A percentile compares a stretch with the other conserved stretches of the same genome.
phyloP scores from a whole-genome alignment of 176 grass and related monocot species.

The Poa annua region DNA sequence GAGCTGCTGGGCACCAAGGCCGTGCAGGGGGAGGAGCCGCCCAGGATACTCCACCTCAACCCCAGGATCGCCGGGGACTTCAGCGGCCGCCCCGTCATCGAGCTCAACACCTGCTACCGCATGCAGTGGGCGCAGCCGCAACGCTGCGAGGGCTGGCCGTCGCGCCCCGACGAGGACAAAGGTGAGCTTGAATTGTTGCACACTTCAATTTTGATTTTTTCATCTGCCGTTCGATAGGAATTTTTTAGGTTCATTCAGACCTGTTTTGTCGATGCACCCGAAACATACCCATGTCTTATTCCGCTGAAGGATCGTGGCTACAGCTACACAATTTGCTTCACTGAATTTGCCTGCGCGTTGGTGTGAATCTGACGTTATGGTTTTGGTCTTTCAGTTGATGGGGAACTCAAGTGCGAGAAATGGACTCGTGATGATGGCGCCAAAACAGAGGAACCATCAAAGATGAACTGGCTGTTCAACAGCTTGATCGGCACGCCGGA shows the following conservation, averaged over 20 bases:
- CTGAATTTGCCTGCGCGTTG: background rate
- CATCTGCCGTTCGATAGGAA: background rate
- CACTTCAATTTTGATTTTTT: background rate
- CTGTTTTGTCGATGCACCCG: background rate
- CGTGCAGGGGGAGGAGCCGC: constrained; percentile 84
- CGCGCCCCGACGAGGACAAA: constrained; percentile 52
- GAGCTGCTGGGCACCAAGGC: constrained; percentile 79
- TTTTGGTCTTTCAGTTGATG: constrained; percentile 66
- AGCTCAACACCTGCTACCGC: constrained; percentile 89
- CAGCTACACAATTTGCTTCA: background rate
- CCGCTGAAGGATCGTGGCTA: background rate
- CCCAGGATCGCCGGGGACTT: constrained; percentile 79
- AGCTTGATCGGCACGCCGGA: constrained; percentile 52
- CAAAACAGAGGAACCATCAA: constrained; percentile 43
- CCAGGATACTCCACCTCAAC: constrained; percentile 83
- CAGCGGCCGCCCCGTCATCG: constrained; percentile 72
- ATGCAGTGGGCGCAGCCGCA: constrained; percentile 89
- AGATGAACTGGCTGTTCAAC: constrained; percentile 58
- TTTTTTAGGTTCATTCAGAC: background rate
- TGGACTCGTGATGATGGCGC: constrained; percentile 58
- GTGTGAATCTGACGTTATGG: background rate
- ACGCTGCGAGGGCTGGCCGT: constrained; percentile 67
- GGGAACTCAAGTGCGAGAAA: constrained; percentile 71
- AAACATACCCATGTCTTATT: background rate
- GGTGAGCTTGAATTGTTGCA: constrained; percentile 31